Conservation (phyloP, 768 basidiomycete genomes). For the Fomitopsis pulvina region DNA sequence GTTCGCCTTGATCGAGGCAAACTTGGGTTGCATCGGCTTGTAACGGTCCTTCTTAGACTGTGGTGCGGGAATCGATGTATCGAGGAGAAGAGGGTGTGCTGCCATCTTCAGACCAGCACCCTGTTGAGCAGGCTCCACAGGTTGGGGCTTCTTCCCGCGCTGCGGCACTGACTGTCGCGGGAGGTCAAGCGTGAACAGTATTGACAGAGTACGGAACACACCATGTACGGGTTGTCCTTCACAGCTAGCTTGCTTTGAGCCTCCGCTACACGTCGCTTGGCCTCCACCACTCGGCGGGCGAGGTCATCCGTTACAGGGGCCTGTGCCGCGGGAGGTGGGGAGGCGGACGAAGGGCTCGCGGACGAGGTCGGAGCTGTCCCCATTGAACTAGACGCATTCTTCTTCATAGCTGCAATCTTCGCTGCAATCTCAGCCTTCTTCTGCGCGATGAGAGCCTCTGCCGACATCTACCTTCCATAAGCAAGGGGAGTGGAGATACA, state of each 20-base stretch:
- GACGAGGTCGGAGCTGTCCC: constrained; percentile 22
- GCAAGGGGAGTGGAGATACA: neutral
- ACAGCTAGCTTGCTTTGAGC: constrained; percentile 70
- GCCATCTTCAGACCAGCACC: constrained; percentile 87
- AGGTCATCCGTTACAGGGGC: constrained; percentile 54
- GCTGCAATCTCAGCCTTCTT: constrained; percentile 82
- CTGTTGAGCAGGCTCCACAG: constrained; percentile 62
- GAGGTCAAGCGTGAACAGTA: neutral
- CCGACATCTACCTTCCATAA: constrained; percentile 31
- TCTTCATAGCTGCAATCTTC: constrained; percentile 74
- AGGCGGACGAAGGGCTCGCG: constrained; percentile 20
- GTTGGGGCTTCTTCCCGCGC: constrained; percentile 42
- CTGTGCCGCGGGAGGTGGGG: constrained; percentile 24
- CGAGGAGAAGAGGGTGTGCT: constrained; percentile 80
- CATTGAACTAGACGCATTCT: constrained; percentile 17
- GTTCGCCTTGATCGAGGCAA: constrained; percentile 92
- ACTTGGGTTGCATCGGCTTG: constrained; percentile 99
- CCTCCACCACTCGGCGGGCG: constrained; percentile 71
- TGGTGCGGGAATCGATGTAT: constrained; percentile 48
- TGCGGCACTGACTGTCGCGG: constrained; percentile 45
- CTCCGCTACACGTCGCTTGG: constrained; percentile 77
- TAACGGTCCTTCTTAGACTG: constrained; percentile 88
- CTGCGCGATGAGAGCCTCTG: constrained; percentile 69
- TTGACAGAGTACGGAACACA: constrained; percentile 25
- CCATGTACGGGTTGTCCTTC: constrained; percentile 88